Percentiles rank a stretch among this genome's conserved stretches.
phyloP scores from a whole-genome alignment of 805 yeast species.

The Torulaspora microellipsoides region DNA sequence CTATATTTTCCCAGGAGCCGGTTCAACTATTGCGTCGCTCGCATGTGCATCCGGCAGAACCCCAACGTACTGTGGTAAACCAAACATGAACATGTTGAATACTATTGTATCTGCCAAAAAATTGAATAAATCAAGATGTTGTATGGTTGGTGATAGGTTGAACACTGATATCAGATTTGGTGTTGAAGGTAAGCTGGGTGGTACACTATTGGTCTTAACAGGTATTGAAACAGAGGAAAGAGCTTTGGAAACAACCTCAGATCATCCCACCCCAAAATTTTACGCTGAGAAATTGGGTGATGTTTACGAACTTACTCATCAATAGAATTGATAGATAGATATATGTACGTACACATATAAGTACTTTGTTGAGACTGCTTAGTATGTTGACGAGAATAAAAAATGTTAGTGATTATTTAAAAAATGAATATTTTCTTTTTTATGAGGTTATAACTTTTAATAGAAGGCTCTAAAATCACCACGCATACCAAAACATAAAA shows the following conservation, averaged over 20 bases:
- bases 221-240: constrained; percentile 81
- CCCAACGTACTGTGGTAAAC: constrained; percentile 93
- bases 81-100: constrained; percentile 84
- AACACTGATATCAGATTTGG: constrained; percentile 96
- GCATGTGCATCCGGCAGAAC: constrained; percentile 71
- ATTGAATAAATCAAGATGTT: constrained; percentile 54
- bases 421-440: too few relatives aligned
- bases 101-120: constrained; percentile 67
- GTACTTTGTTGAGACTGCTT: neutral
- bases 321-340: neutral
- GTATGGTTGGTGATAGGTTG: constrained; percentile 94
- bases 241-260: constrained; percentile 39
- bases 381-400: neutral
- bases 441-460: too few relatives aligned
- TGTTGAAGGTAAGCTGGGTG: constrained; percentile 70
- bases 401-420: too few relatives aligned
- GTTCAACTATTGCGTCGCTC: constrained; percentile 77
- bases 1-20: constrained; percentile 87
- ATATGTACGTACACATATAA: neutral
- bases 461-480: too few relatives aligned
- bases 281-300: constrained; percentile 75
- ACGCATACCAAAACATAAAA: too few relatives aligned
- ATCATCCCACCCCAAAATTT: constrained; percentile 52
- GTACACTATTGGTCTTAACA: constrained; percentile 80
- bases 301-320: constrained; percentile 45